Base-by-base conservation (phyloP, 768 basidiomycete species). In the Antrodiella citrinella region DNA sequence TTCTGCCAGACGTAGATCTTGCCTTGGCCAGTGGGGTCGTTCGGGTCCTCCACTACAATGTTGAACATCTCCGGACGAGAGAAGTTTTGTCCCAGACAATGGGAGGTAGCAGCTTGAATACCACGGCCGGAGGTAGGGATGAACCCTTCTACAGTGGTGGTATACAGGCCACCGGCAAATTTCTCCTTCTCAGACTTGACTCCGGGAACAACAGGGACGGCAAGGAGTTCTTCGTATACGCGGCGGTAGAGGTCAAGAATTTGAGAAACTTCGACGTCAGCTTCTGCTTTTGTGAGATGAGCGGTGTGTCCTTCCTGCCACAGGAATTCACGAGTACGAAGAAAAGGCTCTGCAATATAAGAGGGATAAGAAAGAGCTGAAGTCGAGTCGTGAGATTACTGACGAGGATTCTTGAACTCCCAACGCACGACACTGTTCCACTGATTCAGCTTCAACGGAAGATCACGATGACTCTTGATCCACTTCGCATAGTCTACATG, bases 231-330 rank as follows among this genome's bases (percentile, higher is more conserved):
- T 67, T 95, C 91, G 70, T 93, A 99, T 5, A 98, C 89, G 51
- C 82, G 85, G 26, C 89, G 84, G 72, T 99, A 99, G 54, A 97
- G 83, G 50, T 96, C 93, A 59, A 99, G 85, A 59, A 99, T 98
- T 51, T 95, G 79, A 18, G 77, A 81, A 13, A 98, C 96, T 70
- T 98, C 96, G 46, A 69, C 72, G 61, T 91, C 96, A 21, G 95
- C 95, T 66, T 97, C 95, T 3, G 72, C 63, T 67, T 94, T 87
- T 57, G 86, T 90, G 41, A 94, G 76, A 68, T 86, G 82, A 2
- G 96, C 95, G 7, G 96, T 98, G 72, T 99, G 96, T 30, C 96
- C 96, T 69, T 99, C 96, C 72, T 99, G 96, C 96, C 96, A 99
- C n/a, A 99, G 74, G 78, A 97, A 99, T 72, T 99, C 96, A 64